Evolutionary conservation across 148 eudicot genomes (phyloP).

Genomic region (Simmondsia chinensis): DNA sequence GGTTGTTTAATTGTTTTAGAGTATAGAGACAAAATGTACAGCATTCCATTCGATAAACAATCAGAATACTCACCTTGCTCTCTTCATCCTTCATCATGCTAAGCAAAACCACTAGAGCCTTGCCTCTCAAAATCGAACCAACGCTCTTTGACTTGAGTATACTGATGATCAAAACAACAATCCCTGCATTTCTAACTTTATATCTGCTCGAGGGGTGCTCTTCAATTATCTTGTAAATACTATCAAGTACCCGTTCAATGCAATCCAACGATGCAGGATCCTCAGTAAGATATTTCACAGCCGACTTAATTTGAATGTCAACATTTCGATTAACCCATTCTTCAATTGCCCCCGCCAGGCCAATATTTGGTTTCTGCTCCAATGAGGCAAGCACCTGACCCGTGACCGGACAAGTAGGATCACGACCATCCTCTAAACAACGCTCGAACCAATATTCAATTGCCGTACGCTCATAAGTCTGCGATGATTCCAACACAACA

Average conservation of each 20-base stretch:
- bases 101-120: slow-evolving; percentile 49
- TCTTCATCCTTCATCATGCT: slow-evolving; percentile 62
- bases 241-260: slow-evolving; percentile 35
- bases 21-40: neutral
- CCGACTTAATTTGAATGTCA: slow-evolving; percentile 47
- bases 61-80: slow-evolving; percentile 39
- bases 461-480: slow-evolving; percentile 58
- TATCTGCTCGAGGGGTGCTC: slow-evolving; percentile 51
- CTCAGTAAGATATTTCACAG: slow-evolving; percentile 37
- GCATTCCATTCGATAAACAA: neutral
- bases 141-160: slow-evolving; percentile 36
- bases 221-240: slow-evolving; percentile 38
- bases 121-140: slow-evolving; percentile 38
- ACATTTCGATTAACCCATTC: slow-evolving; percentile 60
- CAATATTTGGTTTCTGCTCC: slow-evolving; percentile 60
- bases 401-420: slow-evolving; percentile 74
- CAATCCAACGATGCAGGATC: slow-evolving; percentile 25
- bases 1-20: no score
- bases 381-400: slow-evolving; percentile 46
- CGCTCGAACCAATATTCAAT: slow-evolving; percentile 64
- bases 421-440: slow-evolving; percentile 59
- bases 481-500: slow-evolving; percentile 57
- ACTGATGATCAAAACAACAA: slow-evolving; percentile 28
- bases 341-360: slow-evolving; percentile 68
- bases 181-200: slow-evolving; percentile 43